A percentile compares a stretch with the other conserved stretches of the same genome.
Evolutionary conservation across 371 early-diverging fungal genomes (phyloP).

Genomic region (Mucor ambiguus): DNA sequence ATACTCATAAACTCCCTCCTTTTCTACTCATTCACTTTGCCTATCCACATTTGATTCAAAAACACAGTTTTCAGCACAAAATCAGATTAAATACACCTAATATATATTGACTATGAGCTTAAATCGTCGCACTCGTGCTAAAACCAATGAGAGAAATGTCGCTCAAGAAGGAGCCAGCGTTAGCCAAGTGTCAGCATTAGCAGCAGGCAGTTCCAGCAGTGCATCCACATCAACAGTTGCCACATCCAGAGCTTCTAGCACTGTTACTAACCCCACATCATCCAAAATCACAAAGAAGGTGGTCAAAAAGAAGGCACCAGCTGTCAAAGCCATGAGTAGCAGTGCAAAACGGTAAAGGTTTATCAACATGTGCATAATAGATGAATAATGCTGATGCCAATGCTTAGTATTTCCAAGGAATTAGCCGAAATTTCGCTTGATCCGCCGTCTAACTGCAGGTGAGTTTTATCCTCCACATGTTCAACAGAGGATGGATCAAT

Average conservation of each 20-base stretch:
- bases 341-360: constrained; percentile 61
- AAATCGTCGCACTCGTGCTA: constrained; percentile 34
- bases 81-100: background rate
- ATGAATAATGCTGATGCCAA: background rate
- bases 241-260: constrained; percentile 19
- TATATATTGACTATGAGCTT: constrained; percentile 27
- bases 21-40: constrained; percentile 4
- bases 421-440: constrained; percentile 93
- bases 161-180: background rate
- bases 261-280: background rate
- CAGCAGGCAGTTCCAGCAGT: constrained; percentile 17
- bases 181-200: constrained; percentile 14
- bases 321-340: constrained; percentile 46
- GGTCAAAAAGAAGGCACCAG: constrained; percentile 34
- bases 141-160: constrained; percentile 8
- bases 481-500: background rate
- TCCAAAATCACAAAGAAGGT: constrained; percentile 16
- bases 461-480: background rate
- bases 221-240: constrained; percentile 24
- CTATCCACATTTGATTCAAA: background rate
- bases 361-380: background rate
- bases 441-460: constrained; percentile 94
- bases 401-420: constrained; percentile 89
- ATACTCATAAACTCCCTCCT: background rate
- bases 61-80: background rate